Evolutionary conservation across 2,329 filamentous ascomycete species (phyloP).

Genomic region (Helicocarpus griseus): DNA sequence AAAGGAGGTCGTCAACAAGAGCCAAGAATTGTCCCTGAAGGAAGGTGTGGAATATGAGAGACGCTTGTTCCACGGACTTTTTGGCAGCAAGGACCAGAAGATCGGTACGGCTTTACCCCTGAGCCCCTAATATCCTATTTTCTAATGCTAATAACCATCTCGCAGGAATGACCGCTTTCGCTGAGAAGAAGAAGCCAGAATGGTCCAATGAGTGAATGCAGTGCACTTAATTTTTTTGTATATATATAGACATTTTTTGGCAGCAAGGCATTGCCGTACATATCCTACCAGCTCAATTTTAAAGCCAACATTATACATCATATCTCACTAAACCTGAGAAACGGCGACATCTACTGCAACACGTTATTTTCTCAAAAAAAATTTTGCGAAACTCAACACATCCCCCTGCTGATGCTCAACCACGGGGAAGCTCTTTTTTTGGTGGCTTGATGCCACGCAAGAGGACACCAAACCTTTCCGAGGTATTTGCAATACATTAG

Average conservation of each 20-base stretch:
- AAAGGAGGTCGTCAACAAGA: slow-evolving; percentile 99
- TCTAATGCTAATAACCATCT: background rate
- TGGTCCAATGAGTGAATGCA: slow-evolving; percentile 65
- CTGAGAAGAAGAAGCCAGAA: slow-evolving; percentile 84
- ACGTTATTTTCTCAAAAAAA: background rate
- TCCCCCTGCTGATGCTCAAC: too few relatives aligned
- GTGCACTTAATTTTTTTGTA: background rate
- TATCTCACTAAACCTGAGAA: background rate
- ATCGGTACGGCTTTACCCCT: slow-evolving; percentile 50
- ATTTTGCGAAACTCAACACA: too few relatives aligned
- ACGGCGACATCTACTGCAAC: background rate
- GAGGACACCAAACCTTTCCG: too few relatives aligned
- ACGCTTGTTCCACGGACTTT: slow-evolving; percentile 82
- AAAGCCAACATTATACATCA: too few relatives aligned
- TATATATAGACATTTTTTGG: slow-evolving; percentile 1
- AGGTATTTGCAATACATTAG: too few relatives aligned
- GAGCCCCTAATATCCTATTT: background rate
- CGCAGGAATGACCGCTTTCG: slow-evolving; percentile 75
- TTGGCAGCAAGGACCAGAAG: slow-evolving; percentile 95
- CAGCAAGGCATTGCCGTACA: background rate
- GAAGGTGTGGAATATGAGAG: slow-evolving; percentile 95
- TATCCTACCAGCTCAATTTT: too few relatives aligned
- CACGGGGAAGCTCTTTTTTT: too few relatives aligned
- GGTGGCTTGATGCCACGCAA: too few relatives aligned
- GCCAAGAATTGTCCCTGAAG: slow-evolving; percentile 75